A percentile compares a stretch with the other conserved stretches of the same genome.
phyloP scores from a whole-genome alignment of 2,329 filamentous ascomycete species.

The Alternaria alternata region DNA sequence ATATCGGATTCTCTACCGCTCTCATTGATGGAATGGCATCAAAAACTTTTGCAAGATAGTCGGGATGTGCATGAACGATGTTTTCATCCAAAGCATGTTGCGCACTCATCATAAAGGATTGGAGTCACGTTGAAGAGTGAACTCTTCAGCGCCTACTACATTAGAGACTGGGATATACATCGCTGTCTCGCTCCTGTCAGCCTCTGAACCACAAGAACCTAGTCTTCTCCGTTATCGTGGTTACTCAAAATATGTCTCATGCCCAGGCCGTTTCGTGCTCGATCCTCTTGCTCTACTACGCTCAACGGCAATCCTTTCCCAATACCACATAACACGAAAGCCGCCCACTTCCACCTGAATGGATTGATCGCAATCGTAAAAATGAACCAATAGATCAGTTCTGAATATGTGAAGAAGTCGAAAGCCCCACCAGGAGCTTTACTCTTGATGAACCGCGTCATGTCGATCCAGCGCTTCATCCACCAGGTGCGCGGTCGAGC shows the following conservation, averaged over 20 bases:
- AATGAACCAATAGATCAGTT: constrained; percentile 84
- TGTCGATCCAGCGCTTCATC: constrained; percentile 89
- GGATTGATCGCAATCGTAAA: constrained; percentile 83
- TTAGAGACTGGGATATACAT: not conserved
- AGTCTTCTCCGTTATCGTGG: not conserved
- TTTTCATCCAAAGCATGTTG: not conserved
- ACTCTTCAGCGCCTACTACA: not conserved
- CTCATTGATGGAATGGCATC: not conserved
- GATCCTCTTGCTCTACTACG: constrained; percentile 72
- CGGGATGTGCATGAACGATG: not conserved
- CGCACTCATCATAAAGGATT: not conserved
- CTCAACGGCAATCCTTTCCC: constrained; percentile 71
- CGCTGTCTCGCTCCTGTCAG: not conserved
- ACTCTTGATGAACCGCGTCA: constrained; percentile 76
- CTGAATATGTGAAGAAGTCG: constrained; percentile 89
- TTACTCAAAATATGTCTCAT: constrained; percentile 35
- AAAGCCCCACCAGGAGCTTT: constrained; percentile 75
- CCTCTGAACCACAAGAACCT: not conserved
- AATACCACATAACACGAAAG: constrained; percentile 82
- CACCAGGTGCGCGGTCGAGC: constrained; percentile 74
- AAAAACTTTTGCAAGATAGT: not conserved
- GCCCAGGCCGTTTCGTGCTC: constrained; percentile 63
- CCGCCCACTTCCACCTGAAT: constrained; percentile 88
- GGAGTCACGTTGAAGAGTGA: not conserved
- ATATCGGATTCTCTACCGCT: not conserved